Evolutionary conservation across 257 asterid species (phyloP).

Genomic region (Solanum chmielewskii): DNA sequence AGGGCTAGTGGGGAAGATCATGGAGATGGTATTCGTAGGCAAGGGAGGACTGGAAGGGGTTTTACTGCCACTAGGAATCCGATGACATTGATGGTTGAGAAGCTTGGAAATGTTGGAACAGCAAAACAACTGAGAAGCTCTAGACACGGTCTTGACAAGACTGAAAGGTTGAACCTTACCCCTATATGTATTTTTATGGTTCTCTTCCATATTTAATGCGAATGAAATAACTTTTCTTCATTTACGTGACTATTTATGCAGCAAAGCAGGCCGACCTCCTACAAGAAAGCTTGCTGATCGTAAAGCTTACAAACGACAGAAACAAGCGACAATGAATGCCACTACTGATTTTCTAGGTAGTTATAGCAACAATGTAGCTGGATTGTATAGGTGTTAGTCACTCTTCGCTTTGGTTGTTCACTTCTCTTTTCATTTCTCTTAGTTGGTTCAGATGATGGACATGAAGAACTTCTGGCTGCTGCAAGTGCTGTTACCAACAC

Average conservation of each 20-base stretch:
- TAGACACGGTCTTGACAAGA: conserved; percentile 64
- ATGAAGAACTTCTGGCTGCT: conserved; percentile 85
- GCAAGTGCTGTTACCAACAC: conserved; percentile 65
- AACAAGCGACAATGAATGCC: conserved; percentile 41
- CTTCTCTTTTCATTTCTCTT: conserved; percentile 6
- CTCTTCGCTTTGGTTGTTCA: neutral
- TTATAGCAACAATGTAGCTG: neutral
- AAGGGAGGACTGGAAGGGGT: conserved; percentile 84
- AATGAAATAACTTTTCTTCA: neutral
- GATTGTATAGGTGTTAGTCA: neutral
- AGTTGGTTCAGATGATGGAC: conserved; percentile 83
- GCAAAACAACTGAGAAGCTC: conserved; percentile 86
- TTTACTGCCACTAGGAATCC: conserved; percentile 53
- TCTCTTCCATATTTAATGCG: neutral
- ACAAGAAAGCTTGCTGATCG: conserved; percentile 84
- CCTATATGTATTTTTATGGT: neutral
- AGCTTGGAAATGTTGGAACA: conserved; percentile 62
- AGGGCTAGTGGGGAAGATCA: conserved; percentile 35
- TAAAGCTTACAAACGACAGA: conserved; percentile 73
- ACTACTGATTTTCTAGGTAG: conserved; percentile 74
- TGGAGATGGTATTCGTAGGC: conserved; percentile 74
- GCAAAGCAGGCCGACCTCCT: conserved; percentile 80
- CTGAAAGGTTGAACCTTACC: conserved; percentile 44
- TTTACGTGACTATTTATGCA: conserved; percentile 26
- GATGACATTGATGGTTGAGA: conserved; percentile 53